Evolutionary conservation across 495 filamentous ascomycete genomes (phyloP).

Genomic region (Penicillium lividum): DNA sequence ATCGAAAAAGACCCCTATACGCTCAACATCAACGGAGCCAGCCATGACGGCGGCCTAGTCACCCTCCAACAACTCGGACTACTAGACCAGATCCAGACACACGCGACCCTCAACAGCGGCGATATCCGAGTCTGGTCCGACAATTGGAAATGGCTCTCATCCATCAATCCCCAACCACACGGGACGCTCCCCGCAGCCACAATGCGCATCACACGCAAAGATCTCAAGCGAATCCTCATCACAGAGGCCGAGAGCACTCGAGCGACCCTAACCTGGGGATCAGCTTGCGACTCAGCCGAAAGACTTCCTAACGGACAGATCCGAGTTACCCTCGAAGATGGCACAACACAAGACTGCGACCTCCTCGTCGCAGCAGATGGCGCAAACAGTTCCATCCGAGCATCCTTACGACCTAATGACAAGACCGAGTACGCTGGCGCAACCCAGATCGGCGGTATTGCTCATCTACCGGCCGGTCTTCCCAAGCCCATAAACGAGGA

Average conservation of each 20-base stretch:
- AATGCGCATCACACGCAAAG: conserved; percentile 10
- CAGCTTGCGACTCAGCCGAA: conserved; percentile 4
- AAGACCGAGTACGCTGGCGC: conserved; percentile 12
- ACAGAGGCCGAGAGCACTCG: conserved; percentile 2
- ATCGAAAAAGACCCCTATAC: conserved; percentile 9
- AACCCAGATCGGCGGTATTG: conserved; percentile 14
- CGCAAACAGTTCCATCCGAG: conserved; percentile 7
- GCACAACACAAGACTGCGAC: conserved; percentile 9
- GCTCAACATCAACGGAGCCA: conserved; percentile 12
- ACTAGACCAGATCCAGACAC: conserved; percentile 8
- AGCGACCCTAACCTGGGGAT: conserved; percentile 4
- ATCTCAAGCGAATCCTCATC: conserved; percentile 13
- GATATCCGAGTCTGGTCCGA: conserved; percentile 14
- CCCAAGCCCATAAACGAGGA: conserved; percentile 11
- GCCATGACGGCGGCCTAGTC: conserved; percentile 8
- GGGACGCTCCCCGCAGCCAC: conserved; percentile 13
- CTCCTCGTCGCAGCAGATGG: conserved; percentile 18
- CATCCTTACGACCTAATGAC: conserved; percentile 13
- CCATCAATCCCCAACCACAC: conserved; percentile 12
- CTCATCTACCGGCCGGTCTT: conserved; percentile 2
- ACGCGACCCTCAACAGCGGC: conserved; percentile 11
- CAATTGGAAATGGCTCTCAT: conserved; percentile 16
- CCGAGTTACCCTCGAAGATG: conserved; percentile 1
- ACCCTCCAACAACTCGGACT: conserved; percentile 15
- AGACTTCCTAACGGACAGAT: conserved; percentile 3